These are phyloP conservation scores for Thermothielavioides terrestris DNA, from an alignment of 495 filamentous ascomycete species.

Conservation along the genomic window DNA sequence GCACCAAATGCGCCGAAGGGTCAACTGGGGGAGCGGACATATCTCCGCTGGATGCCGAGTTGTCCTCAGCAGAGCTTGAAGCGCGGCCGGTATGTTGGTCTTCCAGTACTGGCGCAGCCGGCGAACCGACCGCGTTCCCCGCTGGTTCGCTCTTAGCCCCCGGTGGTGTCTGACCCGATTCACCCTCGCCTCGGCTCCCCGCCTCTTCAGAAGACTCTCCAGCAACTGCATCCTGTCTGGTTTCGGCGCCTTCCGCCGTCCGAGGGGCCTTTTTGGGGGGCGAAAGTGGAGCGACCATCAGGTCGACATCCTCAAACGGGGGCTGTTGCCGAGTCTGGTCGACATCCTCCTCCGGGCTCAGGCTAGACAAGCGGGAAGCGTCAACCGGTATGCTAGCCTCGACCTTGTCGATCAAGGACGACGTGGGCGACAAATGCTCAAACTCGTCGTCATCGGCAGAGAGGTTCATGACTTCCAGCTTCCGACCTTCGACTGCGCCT, in stretches of 20 bases:
- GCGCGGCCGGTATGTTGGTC: neutral
- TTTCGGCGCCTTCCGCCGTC: neutral
- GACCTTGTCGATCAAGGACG: constrained; percentile 44
- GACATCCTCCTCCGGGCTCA: constrained; percentile 34
- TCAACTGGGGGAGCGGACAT: constrained; percentile 55
- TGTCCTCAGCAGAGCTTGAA: neutral
- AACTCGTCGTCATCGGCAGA: constrained; percentile 83
- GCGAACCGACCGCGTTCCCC: neutral
- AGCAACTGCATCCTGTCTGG: neutral
- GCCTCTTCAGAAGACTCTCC: neutral
- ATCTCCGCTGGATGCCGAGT: neutral
- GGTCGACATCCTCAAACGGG: constrained; percentile 33
- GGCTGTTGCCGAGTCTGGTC: constrained; percentile 26
- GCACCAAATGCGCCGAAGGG: constrained; percentile 60
- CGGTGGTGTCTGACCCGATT: neutral
- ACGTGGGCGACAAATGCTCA: constrained; percentile 63
- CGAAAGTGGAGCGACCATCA: constrained; percentile 43
- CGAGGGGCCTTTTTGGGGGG: constrained; percentile 32
- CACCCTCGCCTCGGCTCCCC: neutral
- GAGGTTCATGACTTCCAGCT: constrained; percentile 63
- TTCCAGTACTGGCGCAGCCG: neutral
- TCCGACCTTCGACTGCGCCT: constrained; percentile 42
- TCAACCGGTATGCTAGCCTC: constrained; percentile 67
- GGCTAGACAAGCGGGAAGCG: constrained; percentile 50
- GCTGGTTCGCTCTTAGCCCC: neutral